A percentile compares a stretch with the other conserved stretches of the same genome.
Evolutionary conservation across 2,329 filamentous ascomycete species (phyloP).

Genomic region (Tolypocladium ovalisporum): DNA sequence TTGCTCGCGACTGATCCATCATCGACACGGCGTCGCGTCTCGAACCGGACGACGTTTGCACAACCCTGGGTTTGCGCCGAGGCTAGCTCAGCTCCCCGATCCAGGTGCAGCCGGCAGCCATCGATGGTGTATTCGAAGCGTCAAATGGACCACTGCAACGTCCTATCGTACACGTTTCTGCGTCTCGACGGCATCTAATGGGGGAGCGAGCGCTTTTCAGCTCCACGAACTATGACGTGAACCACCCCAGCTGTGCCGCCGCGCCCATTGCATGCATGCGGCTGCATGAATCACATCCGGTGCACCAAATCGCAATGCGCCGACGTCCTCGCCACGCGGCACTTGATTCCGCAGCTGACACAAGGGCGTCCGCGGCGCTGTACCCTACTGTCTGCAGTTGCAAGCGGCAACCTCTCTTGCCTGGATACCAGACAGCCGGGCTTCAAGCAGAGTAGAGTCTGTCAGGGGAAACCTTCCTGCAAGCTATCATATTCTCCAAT

Average conservation of each 20-base stretch:
- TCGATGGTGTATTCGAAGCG: neutral
- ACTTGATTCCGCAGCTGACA: neutral
- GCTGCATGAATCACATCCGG: slow-evolving; percentile 1
- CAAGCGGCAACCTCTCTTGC: neutral
- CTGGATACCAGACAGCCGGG: too few relatives aligned
- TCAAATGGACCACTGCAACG: neutral
- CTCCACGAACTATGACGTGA: neutral
- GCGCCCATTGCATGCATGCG: slow-evolving; percentile 3
- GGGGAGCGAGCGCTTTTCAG: neutral
- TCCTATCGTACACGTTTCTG: neutral
- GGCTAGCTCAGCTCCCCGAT: neutral
- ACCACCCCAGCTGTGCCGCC: neutral
- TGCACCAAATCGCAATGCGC: neutral
- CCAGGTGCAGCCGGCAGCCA: neutral
- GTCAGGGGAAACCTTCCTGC: neutral
- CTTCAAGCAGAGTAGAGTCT: neutral
- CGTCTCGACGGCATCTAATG: neutral
- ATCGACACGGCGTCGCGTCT: neutral
- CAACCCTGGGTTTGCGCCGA: neutral
- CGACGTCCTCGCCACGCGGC: neutral
- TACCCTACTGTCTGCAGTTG: neutral
- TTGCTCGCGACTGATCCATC: too few relatives aligned
- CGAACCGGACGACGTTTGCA: neutral
- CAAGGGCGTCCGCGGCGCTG: neutral
- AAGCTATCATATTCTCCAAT: neutral